A percentile compares a stretch with the other conserved stretches of the same genome.
Conservation (phyloP, 306 rosid genomes). For the Dryas alaskensis region DNA sequence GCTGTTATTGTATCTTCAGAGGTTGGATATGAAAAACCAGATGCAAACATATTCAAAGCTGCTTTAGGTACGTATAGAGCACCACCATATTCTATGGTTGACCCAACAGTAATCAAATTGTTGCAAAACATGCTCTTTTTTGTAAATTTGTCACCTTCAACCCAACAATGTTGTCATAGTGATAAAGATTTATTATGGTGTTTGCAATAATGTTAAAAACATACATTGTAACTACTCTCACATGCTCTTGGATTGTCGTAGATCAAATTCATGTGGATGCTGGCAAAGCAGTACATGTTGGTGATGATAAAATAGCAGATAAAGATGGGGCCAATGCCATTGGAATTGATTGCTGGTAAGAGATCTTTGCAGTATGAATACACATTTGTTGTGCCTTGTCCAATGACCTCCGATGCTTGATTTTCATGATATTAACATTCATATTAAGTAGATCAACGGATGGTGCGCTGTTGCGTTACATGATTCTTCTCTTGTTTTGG, state of each 20-base stretch:
- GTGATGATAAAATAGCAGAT: conserved; percentile 81
- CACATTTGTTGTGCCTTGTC: not conserved
- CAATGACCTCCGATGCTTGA: not conserved
- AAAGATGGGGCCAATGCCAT: conserved; percentile 69
- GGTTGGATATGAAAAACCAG: conserved; percentile 93
- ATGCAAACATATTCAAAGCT: conserved; percentile 75
- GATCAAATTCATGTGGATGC: conserved; percentile 71
- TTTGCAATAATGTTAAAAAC: not conserved
- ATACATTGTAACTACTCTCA: not conserved
- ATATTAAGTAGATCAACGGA: not conserved
- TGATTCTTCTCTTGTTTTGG: not conserved
- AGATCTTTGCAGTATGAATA: conserved; percentile 20
- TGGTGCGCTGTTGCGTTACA: conserved; percentile 13
- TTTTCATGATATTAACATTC: conserved; percentile 8
- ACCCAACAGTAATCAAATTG: not conserved
- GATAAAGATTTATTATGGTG: not conserved
- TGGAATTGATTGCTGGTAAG: conserved; percentile 91
- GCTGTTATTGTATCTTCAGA: conserved; percentile 85
- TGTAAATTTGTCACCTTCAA: not conserved
- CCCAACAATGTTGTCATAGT: not conserved
- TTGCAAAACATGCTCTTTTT: not conserved
- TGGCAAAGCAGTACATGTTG: conserved; percentile 73
- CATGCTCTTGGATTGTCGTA: conserved; percentile 8
- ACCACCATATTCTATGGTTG: not conserved
- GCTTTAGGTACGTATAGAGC: conserved; percentile 62